Evolutionary conservation across 1,284 basidiomycete genomes (phyloP).

Genomic region (Puccinia sorghi): DNA sequence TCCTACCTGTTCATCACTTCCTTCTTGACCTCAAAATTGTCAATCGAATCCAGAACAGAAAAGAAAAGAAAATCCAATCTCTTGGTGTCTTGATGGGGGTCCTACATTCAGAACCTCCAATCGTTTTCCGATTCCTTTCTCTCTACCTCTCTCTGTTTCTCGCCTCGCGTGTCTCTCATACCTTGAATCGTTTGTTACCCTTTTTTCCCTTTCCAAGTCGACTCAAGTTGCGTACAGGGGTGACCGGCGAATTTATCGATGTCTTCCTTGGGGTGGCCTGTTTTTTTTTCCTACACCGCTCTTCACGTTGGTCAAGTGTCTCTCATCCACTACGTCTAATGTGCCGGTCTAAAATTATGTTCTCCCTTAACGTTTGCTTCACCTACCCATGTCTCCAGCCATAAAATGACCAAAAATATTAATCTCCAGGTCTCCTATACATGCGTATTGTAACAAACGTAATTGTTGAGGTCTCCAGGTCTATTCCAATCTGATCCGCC

Average conservation of each 20-base stretch:
- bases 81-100: neutral
- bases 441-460: neutral
- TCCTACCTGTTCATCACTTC: neutral
- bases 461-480: neutral
- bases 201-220: neutral
- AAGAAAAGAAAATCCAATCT: neutral
- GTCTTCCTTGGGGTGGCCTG: neutral
- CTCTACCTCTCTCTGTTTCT: neutral
- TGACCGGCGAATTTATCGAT: neutral
- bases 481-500: neutral
- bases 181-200: constrained; percentile 12
- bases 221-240: neutral
- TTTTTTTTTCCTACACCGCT: neutral
- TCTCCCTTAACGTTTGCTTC: neutral
- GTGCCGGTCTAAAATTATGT: neutral
- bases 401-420: neutral
- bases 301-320: neutral
- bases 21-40: neutral
- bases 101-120: neutral
- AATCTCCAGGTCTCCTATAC: neutral
- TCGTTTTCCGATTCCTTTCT: neutral
- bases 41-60: neutral
- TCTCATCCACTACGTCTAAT: neutral
- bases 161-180: neutral
- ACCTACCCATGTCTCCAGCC: neutral